Conservation (phyloP, 2,329 filamentous ascomycete species). For the Tolypocladium endophyticum region DNA sequence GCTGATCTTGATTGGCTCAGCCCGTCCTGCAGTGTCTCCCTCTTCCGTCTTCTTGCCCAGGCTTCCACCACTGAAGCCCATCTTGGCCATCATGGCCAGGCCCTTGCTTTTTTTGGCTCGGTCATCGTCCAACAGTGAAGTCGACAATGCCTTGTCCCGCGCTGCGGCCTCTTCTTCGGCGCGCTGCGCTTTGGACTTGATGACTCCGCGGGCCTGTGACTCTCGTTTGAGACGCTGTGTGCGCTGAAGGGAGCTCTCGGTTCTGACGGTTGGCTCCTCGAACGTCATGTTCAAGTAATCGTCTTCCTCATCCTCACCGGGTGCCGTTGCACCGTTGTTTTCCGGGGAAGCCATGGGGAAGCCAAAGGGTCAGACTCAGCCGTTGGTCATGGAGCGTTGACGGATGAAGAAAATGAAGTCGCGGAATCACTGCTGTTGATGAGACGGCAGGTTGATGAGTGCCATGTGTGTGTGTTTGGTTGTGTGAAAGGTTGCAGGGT, state of each 20-base stretch:
- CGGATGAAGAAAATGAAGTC: neutral
- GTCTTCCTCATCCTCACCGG: slow-evolving; percentile 60
- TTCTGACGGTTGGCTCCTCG: slow-evolving; percentile 48
- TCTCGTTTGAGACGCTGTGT: slow-evolving; percentile 44
- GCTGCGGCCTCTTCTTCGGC: slow-evolving; percentile 62
- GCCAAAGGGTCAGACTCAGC: neutral
- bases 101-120: slow-evolving; percentile 65
- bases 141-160: slow-evolving; percentile 66
- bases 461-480: neutral
- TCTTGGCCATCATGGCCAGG: slow-evolving; percentile 90
- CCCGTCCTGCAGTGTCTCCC: slow-evolving; percentile 19
- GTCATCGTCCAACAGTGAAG: slow-evolving; percentile 53
- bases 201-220: slow-evolving; percentile 54
- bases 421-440: neutral
- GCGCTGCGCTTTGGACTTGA: slow-evolving; percentile 74
- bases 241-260: slow-evolving; percentile 45
- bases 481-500: neutral
- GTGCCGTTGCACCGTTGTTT: slow-evolving; percentile 6
- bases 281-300: slow-evolving; percentile 98
- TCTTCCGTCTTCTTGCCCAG: slow-evolving; percentile 53
- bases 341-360: slow-evolving; percentile 6
- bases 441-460: neutral
- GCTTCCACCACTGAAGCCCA: slow-evolving; percentile 76
- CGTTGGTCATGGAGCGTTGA: neutral
- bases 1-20: slow-evolving; percentile 66